Conservation (phyloP, 495 filamentous ascomycete genomes). For the Ascobolus immersus region DNA sequence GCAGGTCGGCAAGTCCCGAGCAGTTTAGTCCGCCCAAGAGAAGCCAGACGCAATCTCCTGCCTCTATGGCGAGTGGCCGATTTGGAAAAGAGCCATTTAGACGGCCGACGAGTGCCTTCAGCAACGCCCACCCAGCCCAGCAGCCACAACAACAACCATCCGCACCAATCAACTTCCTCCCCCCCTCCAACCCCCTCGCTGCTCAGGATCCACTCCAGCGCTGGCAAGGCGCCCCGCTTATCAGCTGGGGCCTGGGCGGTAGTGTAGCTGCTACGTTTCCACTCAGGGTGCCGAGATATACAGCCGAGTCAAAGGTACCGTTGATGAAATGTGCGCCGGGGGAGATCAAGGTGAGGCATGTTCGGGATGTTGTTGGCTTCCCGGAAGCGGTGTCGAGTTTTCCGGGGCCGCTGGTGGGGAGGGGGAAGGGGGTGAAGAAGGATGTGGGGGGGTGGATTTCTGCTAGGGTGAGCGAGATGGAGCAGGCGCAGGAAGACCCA, state of each 20-base stretch:
- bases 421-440: conserved; percentile 68
- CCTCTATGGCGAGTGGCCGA: conserved; percentile 8
- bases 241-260: conserved; percentile 75
- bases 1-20: too few species aligned
- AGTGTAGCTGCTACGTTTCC: conserved; percentile 65
- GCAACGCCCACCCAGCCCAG: background rate
- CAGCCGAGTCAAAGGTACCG: conserved; percentile 39
- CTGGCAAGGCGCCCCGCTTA: conserved; percentile 71
- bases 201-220: conserved; percentile 53
- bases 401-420: conserved; percentile 40
- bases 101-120: conserved; percentile 1
- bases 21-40: conserved; percentile 30
- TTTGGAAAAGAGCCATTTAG: too few species aligned
- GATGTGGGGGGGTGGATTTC: conserved; percentile 64
- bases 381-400: conserved; percentile 50
- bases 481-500: too few species aligned
- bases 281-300: conserved; percentile 65
- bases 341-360: conserved; percentile 46
- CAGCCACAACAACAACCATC: conserved; percentile 12
- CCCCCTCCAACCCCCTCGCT: conserved; percentile 59
- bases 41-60: conserved; percentile 72
- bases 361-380: conserved; percentile 42
- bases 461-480: conserved; percentile 43
- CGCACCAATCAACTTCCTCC: conserved; percentile 18
- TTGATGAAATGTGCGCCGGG: conserved; percentile 66